Percentiles rank a stretch among this genome's conserved stretches.
Conservation (phyloP, 495 filamentous ascomycete genomes). For the Hypoxylon intermedium region DNA sequence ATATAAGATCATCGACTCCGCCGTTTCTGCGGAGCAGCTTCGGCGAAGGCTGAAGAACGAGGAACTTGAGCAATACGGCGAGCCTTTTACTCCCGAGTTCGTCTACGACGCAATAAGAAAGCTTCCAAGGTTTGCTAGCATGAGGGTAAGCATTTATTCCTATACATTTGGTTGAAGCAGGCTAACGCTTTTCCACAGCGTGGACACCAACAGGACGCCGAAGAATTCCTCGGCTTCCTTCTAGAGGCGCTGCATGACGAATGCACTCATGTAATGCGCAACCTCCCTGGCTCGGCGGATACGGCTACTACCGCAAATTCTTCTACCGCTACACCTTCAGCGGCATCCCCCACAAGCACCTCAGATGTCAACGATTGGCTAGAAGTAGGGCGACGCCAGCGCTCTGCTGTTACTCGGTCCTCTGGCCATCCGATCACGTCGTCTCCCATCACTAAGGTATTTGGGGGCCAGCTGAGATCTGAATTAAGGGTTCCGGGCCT, state of each 20-base stretch:
- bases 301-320: conserved; percentile 52
- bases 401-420: conserved; percentile 82
- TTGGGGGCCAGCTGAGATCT: conserved; percentile 89
- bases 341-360: conserved; percentile 49
- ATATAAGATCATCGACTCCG: conserved; percentile 83
- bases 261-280: conserved; percentile 76
- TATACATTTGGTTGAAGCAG: conserved; percentile 13
- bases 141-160: conserved; percentile 68
- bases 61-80: conserved; percentile 89
- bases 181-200: conserved; percentile 60
- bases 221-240: conserved; percentile 95
- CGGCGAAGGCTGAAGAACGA: conserved; percentile 74
- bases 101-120: conserved; percentile 91
- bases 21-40: conserved; percentile 74
- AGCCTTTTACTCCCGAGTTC: conserved; percentile 91
- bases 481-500: conserved; percentile 87
- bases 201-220: conserved; percentile 96
- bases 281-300: conserved; percentile 48
- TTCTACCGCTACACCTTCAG: conserved; percentile 45
- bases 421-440: conserved; percentile 75
- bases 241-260: conserved; percentile 94
- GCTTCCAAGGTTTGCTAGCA: conserved; percentile 85
- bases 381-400: conserved; percentile 93
- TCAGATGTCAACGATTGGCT: conserved; percentile 74
- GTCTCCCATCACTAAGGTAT: conserved; percentile 91